Evolutionary conservation across 1,284 basidiomycete species (phyloP).

Genomic region (Pholiota adiposa): DNA sequence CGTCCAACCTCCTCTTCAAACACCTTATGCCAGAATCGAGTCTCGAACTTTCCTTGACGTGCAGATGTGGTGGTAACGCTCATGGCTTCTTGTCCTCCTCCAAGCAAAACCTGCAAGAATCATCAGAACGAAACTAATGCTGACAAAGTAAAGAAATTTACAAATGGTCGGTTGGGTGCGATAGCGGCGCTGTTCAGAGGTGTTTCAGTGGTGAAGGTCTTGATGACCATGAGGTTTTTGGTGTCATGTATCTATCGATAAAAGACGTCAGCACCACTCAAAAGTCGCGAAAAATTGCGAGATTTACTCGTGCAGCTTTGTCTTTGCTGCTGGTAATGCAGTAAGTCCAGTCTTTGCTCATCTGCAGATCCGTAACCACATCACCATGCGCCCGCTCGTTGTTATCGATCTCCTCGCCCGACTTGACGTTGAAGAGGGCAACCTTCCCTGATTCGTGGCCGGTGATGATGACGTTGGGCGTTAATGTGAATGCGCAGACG

Average conservation of each 20-base stretch:
- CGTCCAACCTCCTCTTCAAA: constrained; percentile 98
- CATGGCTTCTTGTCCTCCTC: constrained; percentile 99
- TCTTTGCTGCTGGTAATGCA: constrained; percentile 98
- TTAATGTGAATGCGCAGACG: constrained; percentile 89
- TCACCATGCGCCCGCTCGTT: constrained; percentile 88
- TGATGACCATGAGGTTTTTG: constrained; percentile 87
- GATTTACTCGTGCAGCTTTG: constrained; percentile 87
- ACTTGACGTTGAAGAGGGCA: constrained; percentile 86
- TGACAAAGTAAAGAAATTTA: constrained; percentile 40
- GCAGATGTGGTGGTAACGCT: constrained; percentile 93
- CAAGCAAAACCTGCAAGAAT: constrained; percentile 73
- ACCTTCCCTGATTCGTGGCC: constrained; percentile 97
- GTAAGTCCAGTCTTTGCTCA: constrained; percentile 90
- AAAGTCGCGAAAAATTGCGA: neutral
- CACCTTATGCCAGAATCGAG: constrained; percentile 97
- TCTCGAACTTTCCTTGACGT: constrained; percentile 97
- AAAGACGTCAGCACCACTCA: neutral
- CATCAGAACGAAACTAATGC: neutral
- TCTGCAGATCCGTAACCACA: constrained; percentile 90
- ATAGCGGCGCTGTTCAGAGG: constrained; percentile 95
- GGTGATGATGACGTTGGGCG: constrained; percentile 84
- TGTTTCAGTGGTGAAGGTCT: constrained; percentile 93
- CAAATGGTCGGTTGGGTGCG: constrained; percentile 85
- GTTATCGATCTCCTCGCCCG: constrained; percentile 82
- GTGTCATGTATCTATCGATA: constrained; percentile 82